Evolutionary conservation across 2,329 filamentous ascomycete genomes (phyloP).

Genomic region (Periconia macrospinosa): DNA sequence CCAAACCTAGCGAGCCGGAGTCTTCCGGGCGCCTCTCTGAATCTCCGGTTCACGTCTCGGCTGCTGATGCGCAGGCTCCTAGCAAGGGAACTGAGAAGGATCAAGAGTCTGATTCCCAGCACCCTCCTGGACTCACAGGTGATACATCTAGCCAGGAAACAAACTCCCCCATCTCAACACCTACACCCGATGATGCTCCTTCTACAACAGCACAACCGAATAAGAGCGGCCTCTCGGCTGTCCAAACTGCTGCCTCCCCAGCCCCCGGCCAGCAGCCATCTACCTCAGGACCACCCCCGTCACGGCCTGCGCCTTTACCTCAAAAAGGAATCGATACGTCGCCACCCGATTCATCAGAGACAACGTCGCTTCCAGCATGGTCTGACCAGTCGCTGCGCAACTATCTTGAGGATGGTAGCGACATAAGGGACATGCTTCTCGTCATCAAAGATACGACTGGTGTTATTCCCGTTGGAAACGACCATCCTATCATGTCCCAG

Average conservation of each 20-base stretch:
- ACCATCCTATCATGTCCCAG: slow-evolving; percentile 79
- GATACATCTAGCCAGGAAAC: slow-evolving; percentile 71
- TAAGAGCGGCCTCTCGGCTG: slow-evolving; percentile 22
- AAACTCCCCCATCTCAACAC: slow-evolving; percentile 40
- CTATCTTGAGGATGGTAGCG: slow-evolving; percentile 87
- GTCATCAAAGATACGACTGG: slow-evolving; percentile 93
- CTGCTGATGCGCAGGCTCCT: slow-evolving; percentile 50
- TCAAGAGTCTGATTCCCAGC: slow-evolving; percentile 33
- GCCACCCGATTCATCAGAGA: slow-evolving; percentile 39
- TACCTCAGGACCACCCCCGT: slow-evolving; percentile 25
- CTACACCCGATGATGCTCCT: slow-evolving; percentile 35
- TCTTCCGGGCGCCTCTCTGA: slow-evolving; percentile 56
- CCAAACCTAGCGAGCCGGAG: slow-evolving; percentile 20
- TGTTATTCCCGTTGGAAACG: slow-evolving; percentile 74
- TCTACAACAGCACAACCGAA: slow-evolving; percentile 28
- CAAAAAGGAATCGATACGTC: slow-evolving; percentile 27
- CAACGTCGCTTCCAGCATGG: slow-evolving; percentile 70
- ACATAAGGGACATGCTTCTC: slow-evolving; percentile 85
- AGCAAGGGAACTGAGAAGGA: slow-evolving; percentile 25
- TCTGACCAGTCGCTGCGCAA: slow-evolving; percentile 82
- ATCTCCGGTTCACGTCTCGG: slow-evolving; percentile 69
- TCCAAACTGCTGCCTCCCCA: slow-evolving; percentile 18
- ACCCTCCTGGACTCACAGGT: slow-evolving; percentile 67
- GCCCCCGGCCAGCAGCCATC: slow-evolving; percentile 29
- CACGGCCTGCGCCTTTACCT: slow-evolving; percentile 42